Conservation (phyloP, 352 stramenopile genomes). For the Pythium grandisporangium region DNA sequence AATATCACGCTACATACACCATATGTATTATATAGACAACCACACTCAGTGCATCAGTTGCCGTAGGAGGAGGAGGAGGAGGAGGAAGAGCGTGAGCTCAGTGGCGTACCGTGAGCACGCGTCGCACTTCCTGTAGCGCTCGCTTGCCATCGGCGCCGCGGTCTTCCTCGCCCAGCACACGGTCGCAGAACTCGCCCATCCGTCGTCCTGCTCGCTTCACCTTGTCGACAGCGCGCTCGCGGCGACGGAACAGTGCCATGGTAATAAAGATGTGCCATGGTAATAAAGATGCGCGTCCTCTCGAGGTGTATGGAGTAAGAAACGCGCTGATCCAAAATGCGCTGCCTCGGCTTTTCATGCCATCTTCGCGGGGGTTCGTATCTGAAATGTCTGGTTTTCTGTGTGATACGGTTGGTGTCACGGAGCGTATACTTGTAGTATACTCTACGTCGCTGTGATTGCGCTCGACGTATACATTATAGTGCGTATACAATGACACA, state of each 20-base stretch:
- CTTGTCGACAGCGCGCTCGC: conserved; percentile 8
- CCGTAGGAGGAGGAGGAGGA: too few relatives aligned
- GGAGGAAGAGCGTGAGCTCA: too few relatives aligned
- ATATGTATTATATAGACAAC: not conserved
- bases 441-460: too few relatives aligned
- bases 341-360: not conserved
- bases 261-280: not conserved
- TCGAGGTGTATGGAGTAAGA: too few relatives aligned
- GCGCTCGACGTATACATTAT: too few relatives aligned
- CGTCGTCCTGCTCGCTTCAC: conserved; percentile 7
- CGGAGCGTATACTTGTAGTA: not conserved
- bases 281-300: too few relatives aligned
- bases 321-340: not conserved
- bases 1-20: conserved; percentile 8
- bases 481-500: too few relatives aligned
- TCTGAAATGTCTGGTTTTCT: not conserved
- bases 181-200: conserved; percentile 12
- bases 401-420: not conserved
- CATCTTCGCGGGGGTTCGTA: not conserved
- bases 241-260: conserved; percentile 10
- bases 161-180: not conserved
- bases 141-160: not conserved
- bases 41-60: too few relatives aligned
- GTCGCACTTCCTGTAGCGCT: not conserved
- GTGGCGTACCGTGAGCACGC: not conserved